phyloP scores from a whole-genome alignment of 176 grass and related monocot genomes.

The Triticum timopheevii region DNA sequence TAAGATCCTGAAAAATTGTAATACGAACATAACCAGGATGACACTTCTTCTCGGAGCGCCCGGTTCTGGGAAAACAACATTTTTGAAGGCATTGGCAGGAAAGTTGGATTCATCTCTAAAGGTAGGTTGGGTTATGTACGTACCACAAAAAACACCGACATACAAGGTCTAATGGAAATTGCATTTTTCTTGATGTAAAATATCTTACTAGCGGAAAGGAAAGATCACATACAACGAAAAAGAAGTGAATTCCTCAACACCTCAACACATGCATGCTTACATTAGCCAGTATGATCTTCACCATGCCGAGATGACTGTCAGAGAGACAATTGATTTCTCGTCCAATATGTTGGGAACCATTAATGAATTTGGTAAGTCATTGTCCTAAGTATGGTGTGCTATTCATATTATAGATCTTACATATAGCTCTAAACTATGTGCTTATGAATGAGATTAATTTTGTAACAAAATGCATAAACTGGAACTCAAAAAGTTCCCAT shows the following conservation, averaged over 20 bases:
- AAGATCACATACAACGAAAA: constrained; percentile 59
- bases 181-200: not conserved
- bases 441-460: not conserved
- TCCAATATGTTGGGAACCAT: constrained; percentile 36
- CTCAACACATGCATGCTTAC: constrained; percentile 26
- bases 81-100: constrained; percentile 53
- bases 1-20: not conserved
- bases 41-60: constrained; percentile 71
- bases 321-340: constrained; percentile 59
- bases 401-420: not conserved
- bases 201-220: constrained; percentile 41
- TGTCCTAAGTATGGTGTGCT: too few relatives aligned
- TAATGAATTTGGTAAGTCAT: constrained; percentile 40
- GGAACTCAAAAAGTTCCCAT: not conserved
- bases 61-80: constrained; percentile 64
- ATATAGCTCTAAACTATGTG: not conserved
- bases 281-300: constrained; percentile 63
- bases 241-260: constrained; percentile 17
- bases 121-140: not conserved
- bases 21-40: constrained; percentile 40
- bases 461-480: not conserved
- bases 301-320: constrained; percentile 70
- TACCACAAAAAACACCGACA: too few relatives aligned
- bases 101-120: constrained; percentile 44
- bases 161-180: not conserved